Evolutionary conservation across 2,329 filamentous ascomycete species (phyloP).

Genomic region (Rhinocladiella mackenziei): DNA sequence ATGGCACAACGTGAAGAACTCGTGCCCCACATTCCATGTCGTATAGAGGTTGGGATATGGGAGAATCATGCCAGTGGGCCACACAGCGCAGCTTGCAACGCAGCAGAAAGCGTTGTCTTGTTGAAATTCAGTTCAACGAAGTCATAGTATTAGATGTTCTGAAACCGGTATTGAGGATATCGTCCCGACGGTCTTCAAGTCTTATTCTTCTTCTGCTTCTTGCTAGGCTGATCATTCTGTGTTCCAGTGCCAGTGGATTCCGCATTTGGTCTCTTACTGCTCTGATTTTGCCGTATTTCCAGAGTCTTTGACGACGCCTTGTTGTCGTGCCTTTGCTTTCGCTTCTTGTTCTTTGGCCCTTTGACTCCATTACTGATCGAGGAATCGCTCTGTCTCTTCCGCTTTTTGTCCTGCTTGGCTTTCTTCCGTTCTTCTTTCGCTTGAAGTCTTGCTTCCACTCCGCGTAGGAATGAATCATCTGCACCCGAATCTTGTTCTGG

Average conservation of each 20-base stretch:
- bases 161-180: not conserved
- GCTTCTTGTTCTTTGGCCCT: conserved; percentile 13
- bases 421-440: conserved; percentile 42
- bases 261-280: conserved; percentile 9
- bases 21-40: not conserved
- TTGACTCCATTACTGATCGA: conserved; percentile 18
- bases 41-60: not conserved
- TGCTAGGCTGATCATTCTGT: conserved; percentile 6
- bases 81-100: conserved; percentile 10
- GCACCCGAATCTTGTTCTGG: not conserved
- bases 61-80: conserved; percentile 2
- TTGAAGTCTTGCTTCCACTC: conserved; percentile 43
- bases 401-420: conserved; percentile 39
- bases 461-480: conserved; percentile 33
- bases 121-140: not conserved
- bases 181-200: not conserved
- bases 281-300: not conserved
- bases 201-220: conserved; percentile 14
- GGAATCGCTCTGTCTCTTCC: conserved; percentile 34
- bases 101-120: conserved; percentile 1
- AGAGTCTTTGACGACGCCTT: conserved; percentile 1
- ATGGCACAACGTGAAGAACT: not conserved
- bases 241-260: conserved; percentile 1
- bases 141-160: not conserved
- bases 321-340: conserved; percentile 18